A percentile compares a stretch with the other conserved stretches of the same genome.
phyloP scores from a whole-genome alignment of 805 yeast genomes.

The Wickerhamomyces pijperi region DNA sequence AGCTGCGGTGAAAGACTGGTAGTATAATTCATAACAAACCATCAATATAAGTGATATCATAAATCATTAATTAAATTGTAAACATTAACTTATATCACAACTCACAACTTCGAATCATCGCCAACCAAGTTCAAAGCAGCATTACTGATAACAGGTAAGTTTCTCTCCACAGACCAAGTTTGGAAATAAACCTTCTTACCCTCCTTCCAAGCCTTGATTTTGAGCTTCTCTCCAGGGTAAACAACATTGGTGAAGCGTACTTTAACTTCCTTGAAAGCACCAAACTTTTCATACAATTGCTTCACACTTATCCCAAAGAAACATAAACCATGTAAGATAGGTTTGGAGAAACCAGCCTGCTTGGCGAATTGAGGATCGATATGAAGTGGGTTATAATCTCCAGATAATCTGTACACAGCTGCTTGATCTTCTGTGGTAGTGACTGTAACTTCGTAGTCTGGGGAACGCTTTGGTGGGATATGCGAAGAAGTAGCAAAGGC shows the following conservation, averaged over 20 bases:
- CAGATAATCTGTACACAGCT: conserved; percentile 81
- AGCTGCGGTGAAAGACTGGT: no score
- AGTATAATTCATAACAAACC: no score
- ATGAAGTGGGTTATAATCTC: conserved; percentile 92
- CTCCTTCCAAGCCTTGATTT: conserved; percentile 75
- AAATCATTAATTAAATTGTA: no score
- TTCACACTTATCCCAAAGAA: conserved; percentile 77
- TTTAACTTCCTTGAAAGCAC: conserved; percentile 74
- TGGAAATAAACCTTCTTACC: conserved; percentile 61
- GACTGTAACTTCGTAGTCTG: conserved; percentile 55
- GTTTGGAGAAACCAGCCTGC: conserved; percentile 74
- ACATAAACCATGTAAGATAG: conserved; percentile 90
- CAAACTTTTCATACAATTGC: conserved; percentile 66
- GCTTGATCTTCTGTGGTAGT: conserved; percentile 67
- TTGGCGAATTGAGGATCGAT: conserved; percentile 87
- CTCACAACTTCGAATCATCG: conserved; percentile 9
- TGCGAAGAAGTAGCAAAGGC: conserved; percentile 55
- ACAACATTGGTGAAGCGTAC: conserved; percentile 86
- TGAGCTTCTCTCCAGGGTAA: conserved; percentile 87
- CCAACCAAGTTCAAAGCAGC: conserved; percentile 64
- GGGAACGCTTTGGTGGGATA: conserved; percentile 47
- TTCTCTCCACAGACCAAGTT: conserved; percentile 70
- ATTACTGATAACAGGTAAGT: conserved; percentile 67
- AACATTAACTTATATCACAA: no score
- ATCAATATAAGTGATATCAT: no score